These are phyloP conservation scores for Penicillium parvum DNA, from an alignment of 495 filamentous ascomycete species.

Conservation along the genomic window DNA sequence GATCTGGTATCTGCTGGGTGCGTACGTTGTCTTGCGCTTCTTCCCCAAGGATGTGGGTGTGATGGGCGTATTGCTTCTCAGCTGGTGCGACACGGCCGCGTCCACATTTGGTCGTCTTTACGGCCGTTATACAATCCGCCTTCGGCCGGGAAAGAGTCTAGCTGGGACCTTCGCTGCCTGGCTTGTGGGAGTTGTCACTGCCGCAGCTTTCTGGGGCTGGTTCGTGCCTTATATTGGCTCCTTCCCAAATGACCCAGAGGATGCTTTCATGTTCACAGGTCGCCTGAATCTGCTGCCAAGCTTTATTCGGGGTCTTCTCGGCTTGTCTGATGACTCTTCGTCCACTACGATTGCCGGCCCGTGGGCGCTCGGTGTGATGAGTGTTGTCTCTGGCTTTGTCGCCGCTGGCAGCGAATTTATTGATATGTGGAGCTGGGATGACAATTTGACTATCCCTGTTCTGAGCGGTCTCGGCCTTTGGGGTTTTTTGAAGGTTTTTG, in stretches of 20 bases:
- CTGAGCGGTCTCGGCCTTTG: conserved; percentile 86
- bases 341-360: conserved; percentile 55
- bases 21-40: conserved; percentile 77
- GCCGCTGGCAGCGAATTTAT: conserved; percentile 86
- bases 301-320: conserved; percentile 44
- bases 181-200: conserved; percentile 72
- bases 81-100: conserved; percentile 97
- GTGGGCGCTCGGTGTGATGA: conserved; percentile 77
- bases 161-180: conserved; percentile 85
- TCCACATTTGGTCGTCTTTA: conserved; percentile 87
- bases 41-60: conserved; percentile 94
- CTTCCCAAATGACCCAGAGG: conserved; percentile 60
- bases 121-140: conserved; percentile 74
- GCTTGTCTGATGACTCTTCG: conserved; percentile 36
- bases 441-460: conserved; percentile 94
- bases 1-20: conserved; percentile 90
- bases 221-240: conserved; percentile 65
- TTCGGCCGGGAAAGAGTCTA: conserved; percentile 84
- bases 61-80: conserved; percentile 81
- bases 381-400: conserved; percentile 79
- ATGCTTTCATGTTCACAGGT: conserved; percentile 79
- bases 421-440: conserved; percentile 89
- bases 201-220: conserved; percentile 82
- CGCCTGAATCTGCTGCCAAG: conserved; percentile 57
- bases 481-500: conserved; percentile 91